Evolutionary conservation across 208 protist genomes (phyloP).

Genomic region (Trypanosoma platydactyli): DNA sequence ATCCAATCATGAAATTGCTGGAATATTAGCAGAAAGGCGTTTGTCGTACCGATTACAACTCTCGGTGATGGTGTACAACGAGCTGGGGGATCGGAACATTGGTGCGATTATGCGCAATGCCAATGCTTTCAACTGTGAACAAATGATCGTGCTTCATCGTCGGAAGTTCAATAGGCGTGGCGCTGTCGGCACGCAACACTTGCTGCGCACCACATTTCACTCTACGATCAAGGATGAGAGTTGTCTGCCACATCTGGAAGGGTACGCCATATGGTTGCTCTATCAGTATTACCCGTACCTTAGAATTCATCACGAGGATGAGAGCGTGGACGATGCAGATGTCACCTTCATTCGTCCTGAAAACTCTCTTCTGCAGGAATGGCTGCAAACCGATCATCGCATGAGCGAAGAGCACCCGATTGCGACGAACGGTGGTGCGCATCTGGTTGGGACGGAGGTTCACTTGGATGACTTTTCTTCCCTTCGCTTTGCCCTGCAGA

Average conservation of each 20-base stretch:
- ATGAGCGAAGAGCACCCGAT: slow-evolving; percentile 47
- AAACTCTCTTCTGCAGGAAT: slow-evolving; percentile 34
- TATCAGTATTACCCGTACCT: slow-evolving; percentile 83
- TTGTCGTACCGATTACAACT: slow-evolving; percentile 53
- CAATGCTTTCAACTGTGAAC: slow-evolving; percentile 80
- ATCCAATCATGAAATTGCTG: slow-evolving; percentile 46
- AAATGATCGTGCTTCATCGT: slow-evolving; percentile 62
- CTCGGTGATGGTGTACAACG: slow-evolving; percentile 70
- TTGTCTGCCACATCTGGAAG: slow-evolving; percentile 28
- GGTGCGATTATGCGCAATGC: slow-evolving; percentile 81
- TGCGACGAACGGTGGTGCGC: slow-evolving; percentile 15
- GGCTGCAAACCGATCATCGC: slow-evolving; percentile 34
- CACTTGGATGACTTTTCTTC: slow-evolving; percentile 50
- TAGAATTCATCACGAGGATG: slow-evolving; percentile 24
- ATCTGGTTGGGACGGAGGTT: slow-evolving; percentile 38
- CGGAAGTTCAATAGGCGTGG: slow-evolving; percentile 71
- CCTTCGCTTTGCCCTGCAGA: slow-evolving; percentile 32
- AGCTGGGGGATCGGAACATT: slow-evolving; percentile 82
- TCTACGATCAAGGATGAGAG: slow-evolving; percentile 11
- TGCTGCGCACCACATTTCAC: slow-evolving; percentile 42
- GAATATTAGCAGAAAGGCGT: slow-evolving; percentile 34
- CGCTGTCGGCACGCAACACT: slow-evolving; percentile 68
- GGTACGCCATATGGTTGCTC: slow-evolving; percentile 64
- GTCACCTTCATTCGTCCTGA: slow-evolving; percentile 53
- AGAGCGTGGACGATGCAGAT: not conserved